Evolutionary conservation across 176 grass and related monocot species (phyloP).

Genomic region (Avena atlantica): DNA sequence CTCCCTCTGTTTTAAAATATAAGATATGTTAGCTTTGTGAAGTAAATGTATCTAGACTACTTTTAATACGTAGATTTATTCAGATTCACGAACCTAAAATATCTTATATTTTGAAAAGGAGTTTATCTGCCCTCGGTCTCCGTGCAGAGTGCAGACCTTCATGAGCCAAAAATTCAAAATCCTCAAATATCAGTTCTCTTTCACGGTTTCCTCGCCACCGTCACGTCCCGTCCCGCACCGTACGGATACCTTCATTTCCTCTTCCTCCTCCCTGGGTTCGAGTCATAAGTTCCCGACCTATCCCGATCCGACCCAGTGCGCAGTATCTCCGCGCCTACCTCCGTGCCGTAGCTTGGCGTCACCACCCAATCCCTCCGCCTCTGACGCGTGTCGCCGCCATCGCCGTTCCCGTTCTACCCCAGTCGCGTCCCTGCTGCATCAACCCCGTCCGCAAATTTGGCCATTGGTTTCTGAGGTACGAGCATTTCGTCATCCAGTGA

Average conservation of each 20-base stretch:
- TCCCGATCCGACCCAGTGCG: background rate
- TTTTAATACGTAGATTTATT: too few species aligned
- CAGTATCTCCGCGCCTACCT: background rate
- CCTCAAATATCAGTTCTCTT: background rate
- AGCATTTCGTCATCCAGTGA: background rate
- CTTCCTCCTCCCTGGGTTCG: background rate
- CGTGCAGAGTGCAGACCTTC: background rate
- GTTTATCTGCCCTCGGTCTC: background rate
- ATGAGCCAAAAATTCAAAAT: background rate
- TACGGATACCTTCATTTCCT: constrained; percentile 1
- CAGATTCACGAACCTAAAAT: too few species aligned
- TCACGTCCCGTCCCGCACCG: background rate
- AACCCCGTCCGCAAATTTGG: background rate
- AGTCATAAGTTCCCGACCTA: background rate
- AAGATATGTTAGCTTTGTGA: too few species aligned
- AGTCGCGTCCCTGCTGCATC: background rate
- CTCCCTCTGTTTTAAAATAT: too few species aligned
- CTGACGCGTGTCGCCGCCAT: background rate
- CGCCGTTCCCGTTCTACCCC: background rate
- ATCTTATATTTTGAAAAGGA: too few species aligned
- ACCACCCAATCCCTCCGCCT: background rate
- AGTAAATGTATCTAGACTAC: too few species aligned
- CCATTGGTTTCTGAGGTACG: background rate
- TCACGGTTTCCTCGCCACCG: background rate
- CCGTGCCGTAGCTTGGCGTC: background rate